Evolutionary conservation across 202 grass and related monocot species (phyloP).

Genomic region (Brachypodium distachyon): DNA sequence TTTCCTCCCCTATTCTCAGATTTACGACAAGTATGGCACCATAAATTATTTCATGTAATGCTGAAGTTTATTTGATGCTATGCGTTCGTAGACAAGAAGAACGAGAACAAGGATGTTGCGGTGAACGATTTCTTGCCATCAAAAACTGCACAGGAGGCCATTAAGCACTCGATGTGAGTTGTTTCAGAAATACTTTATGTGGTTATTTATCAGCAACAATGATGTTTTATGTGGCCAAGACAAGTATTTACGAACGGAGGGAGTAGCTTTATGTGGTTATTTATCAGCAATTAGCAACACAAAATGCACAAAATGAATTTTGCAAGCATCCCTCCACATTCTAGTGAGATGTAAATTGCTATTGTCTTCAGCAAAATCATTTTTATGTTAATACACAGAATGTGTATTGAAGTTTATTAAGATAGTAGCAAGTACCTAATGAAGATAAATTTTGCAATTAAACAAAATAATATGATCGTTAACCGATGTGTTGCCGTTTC

Average conservation of each 20-base stretch:
- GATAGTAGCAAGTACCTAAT: neutral
- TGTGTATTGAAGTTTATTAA: neutral
- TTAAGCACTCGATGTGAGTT: conserved; percentile 63
- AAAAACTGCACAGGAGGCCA: conserved; percentile 42
- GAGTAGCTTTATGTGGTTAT: neutral
- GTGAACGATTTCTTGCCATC: conserved; percentile 73
- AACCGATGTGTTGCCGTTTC: neutral
- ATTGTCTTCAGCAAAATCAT: neutral
- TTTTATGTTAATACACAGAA: neutral
- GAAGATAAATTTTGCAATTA: neutral
- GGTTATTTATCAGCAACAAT: no score
- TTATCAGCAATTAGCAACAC: neutral
- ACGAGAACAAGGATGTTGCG: conserved; percentile 89
- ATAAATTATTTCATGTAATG: neutral
- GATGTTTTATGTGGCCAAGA: no score
- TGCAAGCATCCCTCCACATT: neutral
- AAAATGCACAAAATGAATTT: neutral
- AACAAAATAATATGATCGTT: neutral
- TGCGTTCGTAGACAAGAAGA: conserved; percentile 62
- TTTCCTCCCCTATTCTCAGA: neutral
- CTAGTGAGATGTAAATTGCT: neutral
- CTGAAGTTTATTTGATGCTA: neutral
- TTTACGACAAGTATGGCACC: neutral
- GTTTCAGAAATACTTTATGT: neutral
- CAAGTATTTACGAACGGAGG: no score